Conservation (phyloP, 768 basidiomycete genomes). For the Multifurca ochricompacta region DNA sequence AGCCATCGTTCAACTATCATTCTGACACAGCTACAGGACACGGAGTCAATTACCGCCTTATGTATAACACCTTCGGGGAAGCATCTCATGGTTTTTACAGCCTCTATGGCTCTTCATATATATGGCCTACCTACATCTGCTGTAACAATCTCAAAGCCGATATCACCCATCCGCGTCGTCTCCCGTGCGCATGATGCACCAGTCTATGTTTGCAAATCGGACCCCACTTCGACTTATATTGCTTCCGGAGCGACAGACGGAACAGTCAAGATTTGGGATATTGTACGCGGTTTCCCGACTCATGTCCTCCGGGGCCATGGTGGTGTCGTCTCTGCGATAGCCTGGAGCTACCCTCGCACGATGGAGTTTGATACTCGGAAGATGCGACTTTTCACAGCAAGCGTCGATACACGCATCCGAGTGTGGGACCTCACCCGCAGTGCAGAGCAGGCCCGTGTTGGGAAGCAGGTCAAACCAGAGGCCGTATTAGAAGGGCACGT, state of each 20-base stretch:
- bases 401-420: conserved; percentile 87
- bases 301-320: conserved; percentile 96
- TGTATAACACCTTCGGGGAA: conserved; percentile 70
- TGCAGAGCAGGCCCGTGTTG: conserved; percentile 48
- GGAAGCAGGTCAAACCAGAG: conserved; percentile 53
- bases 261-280: conserved; percentile 95
- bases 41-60: conserved; percentile 75
- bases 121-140: conserved; percentile 63
- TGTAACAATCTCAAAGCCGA: conserved; percentile 36
- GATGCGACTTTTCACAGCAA: conserved; percentile 84
- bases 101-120: conserved; percentile 72
- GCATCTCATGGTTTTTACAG: conserved; percentile 73
- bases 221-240: conserved; percentile 82
- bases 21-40: conserved; percentile 49
- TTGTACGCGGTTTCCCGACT: conserved; percentile 78
- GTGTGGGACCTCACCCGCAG: conserved; percentile 68
- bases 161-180: conserved; percentile 68
- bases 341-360: conserved; percentile 69
- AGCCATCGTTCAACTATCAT: background rate
- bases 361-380: conserved; percentile 33
- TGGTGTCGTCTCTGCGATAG: conserved; percentile 89
- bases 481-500: conserved; percentile 92
- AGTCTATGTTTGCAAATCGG: conserved; percentile 79
- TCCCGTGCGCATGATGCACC: conserved; percentile 89
- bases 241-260: conserved; percentile 97